A percentile compares a stretch with the other conserved stretches of the same genome.
These are phyloP conservation scores for Umbelopsis isabellina DNA, from an alignment of 192 early-diverging fungal species.

Conservation along the genomic window DNA sequence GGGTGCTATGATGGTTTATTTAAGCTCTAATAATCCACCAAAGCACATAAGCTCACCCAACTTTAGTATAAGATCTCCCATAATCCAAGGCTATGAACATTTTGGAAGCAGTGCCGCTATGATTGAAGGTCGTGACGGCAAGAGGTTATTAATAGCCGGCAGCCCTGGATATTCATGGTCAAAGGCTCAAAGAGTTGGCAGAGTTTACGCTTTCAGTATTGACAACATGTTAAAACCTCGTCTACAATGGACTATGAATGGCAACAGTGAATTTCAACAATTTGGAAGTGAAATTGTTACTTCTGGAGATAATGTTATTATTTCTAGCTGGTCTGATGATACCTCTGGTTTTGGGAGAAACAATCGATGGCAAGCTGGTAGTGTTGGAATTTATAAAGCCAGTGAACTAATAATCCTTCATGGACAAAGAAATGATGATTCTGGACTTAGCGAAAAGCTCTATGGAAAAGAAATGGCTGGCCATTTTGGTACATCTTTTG, in stretches of 20 bases:
- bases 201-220: constrained; percentile 40
- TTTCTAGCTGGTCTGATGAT: constrained; percentile 34
- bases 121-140: not conserved
- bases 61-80: constrained; percentile 16
- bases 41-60: not conserved
- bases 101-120: constrained; percentile 28
- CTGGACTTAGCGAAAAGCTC: constrained; percentile 8
- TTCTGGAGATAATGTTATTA: not conserved
- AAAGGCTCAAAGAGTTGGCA: constrained; percentile 27
- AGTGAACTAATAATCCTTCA: not conserved
- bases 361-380: constrained; percentile 44
- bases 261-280: constrained; percentile 36
- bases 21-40: constrained; percentile 16
- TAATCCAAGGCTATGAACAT: constrained; percentile 28
- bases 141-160: constrained; percentile 31
- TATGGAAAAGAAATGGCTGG: constrained; percentile 31
- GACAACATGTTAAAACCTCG: not conserved
- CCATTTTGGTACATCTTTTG: constrained; percentile 31
- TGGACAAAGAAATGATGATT: constrained; percentile 5
- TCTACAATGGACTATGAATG: constrained; percentile 33
- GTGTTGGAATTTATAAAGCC: constrained; percentile 36
- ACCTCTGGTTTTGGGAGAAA: not conserved
- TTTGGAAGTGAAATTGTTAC: constrained; percentile 43
- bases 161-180: constrained; percentile 31
- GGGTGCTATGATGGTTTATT: constrained; percentile 52